Evolutionary conservation across 2,329 filamentous ascomycete species (phyloP).

Genomic region (Clarireedia monteithiana): DNA sequence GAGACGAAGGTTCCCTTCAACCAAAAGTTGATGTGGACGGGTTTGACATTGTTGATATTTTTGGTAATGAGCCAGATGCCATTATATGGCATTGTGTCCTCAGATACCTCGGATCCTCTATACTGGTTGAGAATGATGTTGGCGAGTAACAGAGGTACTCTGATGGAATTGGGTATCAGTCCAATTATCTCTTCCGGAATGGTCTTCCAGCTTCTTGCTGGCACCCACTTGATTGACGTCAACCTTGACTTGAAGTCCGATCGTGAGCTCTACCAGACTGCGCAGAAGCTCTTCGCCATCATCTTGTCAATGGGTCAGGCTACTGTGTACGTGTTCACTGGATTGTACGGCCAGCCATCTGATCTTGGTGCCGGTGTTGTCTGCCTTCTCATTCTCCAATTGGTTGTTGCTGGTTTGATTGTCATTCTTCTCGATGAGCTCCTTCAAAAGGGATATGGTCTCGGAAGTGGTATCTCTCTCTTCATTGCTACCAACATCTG

Average conservation of each 20-base stretch:
- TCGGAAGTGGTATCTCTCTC: slow-evolving; percentile 96
- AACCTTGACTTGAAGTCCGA: slow-evolving; percentile 99
- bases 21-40: slow-evolving; percentile 95
- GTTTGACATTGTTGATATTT: slow-evolving; percentile 94
- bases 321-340: slow-evolving; percentile 96
- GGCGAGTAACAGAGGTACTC: slow-evolving; percentile 92
- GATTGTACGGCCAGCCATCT: slow-evolving; percentile 92
- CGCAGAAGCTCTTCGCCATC: slow-evolving; percentile 97
- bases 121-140: slow-evolving; percentile 99
- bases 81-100: slow-evolving; percentile 97
- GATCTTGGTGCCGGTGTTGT: slow-evolving; percentile 97
- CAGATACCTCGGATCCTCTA: slow-evolving; percentile 93
- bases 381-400: slow-evolving; percentile 94
- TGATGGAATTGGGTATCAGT: slow-evolving; percentile 96
- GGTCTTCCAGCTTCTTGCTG: slow-evolving; percentile 99
- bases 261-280: slow-evolving; percentile 98
- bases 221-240: slow-evolving; percentile 99
- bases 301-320: slow-evolving; percentile 96
- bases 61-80: slow-evolving; percentile 99
- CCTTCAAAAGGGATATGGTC: slow-evolving; percentile 97
- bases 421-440: slow-evolving; percentile 99
- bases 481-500: slow-evolving; percentile 99
- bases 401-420: slow-evolving; percentile 94
- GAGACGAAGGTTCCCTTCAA: slow-evolving; percentile 99
- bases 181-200: slow-evolving; percentile 99